Evolutionary conservation across 225 moss, liverwort and hornwort genomes (phyloP).

Genomic region (Pseudisothecium myosuroides): DNA sequence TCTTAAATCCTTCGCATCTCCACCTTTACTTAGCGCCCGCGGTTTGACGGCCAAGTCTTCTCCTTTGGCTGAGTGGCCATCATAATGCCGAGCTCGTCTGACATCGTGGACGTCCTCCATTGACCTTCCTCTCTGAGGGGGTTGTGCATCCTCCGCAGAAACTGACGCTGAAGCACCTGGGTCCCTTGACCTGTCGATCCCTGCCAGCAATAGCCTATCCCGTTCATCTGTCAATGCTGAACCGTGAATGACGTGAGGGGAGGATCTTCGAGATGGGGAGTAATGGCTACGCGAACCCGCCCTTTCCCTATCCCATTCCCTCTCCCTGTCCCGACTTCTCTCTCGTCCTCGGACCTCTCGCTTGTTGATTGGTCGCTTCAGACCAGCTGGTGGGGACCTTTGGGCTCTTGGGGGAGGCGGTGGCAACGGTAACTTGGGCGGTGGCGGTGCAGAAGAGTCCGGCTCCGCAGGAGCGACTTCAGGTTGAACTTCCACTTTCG

Average conservation of each 20-base stretch:
- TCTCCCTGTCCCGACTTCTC: constrained; percentile 55
- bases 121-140: constrained; percentile 27
- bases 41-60: constrained; percentile 31
- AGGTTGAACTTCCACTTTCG: constrained; percentile 20
- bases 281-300: constrained; percentile 40
- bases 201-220: constrained; percentile 77
- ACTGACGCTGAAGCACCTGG: constrained; percentile 23
- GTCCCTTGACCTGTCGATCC: constrained; percentile 68
- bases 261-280: constrained; percentile 83
- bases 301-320: constrained; percentile 57
- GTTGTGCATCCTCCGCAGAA: constrained; percentile 30
- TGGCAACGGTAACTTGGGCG: constrained; percentile 77
- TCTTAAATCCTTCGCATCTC: constrained; percentile 42
- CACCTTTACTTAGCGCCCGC: constrained; percentile 36
- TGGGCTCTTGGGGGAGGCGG: constrained; percentile 86
- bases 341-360: constrained; percentile 62
- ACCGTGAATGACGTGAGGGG: constrained; percentile 95
- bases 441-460: constrained; percentile 57
- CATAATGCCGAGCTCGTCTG: constrained; percentile 44
- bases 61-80: constrained; percentile 13
- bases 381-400: constrained; percentile 84
- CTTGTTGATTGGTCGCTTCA: constrained; percentile 68
- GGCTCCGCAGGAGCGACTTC: constrained; percentile 10
- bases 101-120: constrained; percentile 35
- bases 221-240: constrained; percentile 96